Conservation (phyloP, 2,329 filamentous ascomycete genomes). For the Corinectria fuckeliana region DNA sequence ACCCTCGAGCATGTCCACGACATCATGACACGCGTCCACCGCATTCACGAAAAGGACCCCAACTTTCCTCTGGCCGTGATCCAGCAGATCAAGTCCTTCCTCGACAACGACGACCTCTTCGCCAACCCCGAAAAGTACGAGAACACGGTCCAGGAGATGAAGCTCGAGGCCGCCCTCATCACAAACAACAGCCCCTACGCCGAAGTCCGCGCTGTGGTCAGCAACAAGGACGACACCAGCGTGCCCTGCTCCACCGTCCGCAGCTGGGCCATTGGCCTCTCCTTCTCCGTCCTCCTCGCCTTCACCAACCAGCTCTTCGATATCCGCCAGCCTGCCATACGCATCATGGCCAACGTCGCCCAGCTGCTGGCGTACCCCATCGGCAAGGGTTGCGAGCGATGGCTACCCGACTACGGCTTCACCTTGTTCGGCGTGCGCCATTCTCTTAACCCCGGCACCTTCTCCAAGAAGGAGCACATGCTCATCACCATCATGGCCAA, state of each 20-base stretch:
- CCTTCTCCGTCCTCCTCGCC: slow-evolving; percentile 56
- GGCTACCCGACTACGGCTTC: slow-evolving; percentile 59
- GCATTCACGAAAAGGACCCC: slow-evolving; percentile 51
- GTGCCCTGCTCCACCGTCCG: slow-evolving; percentile 61
- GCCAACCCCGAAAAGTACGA: slow-evolving; percentile 54
- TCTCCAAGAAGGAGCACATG: slow-evolving; percentile 67
- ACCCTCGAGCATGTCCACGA: slow-evolving; percentile 52
- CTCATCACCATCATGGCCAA: slow-evolving; percentile 69
- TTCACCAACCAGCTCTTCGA: slow-evolving; percentile 65
- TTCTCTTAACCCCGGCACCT: slow-evolving; percentile 61
- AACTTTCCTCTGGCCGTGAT: slow-evolving; percentile 50
- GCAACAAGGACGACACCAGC: slow-evolving; percentile 59
- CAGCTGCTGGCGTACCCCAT: slow-evolving; percentile 63
- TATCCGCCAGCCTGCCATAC: slow-evolving; percentile 61
- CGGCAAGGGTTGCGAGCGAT: slow-evolving; percentile 57
- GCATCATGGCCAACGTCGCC: slow-evolving; percentile 61
- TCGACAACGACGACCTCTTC: slow-evolving; percentile 53
- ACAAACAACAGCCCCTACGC: slow-evolving; percentile 64
- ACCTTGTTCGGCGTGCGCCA: slow-evolving; percentile 54
- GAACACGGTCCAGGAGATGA: slow-evolving; percentile 60
- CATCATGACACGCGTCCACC: slow-evolving; percentile 50
- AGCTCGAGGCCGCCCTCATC: slow-evolving; percentile 60
- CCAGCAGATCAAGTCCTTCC: slow-evolving; percentile 49
- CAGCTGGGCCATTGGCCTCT: slow-evolving; percentile 59
- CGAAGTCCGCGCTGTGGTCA: slow-evolving; percentile 62